These are phyloP conservation scores for Picea abies DNA, from an alignment of 83 land plant genomes.

Conservation along the genomic window DNA sequence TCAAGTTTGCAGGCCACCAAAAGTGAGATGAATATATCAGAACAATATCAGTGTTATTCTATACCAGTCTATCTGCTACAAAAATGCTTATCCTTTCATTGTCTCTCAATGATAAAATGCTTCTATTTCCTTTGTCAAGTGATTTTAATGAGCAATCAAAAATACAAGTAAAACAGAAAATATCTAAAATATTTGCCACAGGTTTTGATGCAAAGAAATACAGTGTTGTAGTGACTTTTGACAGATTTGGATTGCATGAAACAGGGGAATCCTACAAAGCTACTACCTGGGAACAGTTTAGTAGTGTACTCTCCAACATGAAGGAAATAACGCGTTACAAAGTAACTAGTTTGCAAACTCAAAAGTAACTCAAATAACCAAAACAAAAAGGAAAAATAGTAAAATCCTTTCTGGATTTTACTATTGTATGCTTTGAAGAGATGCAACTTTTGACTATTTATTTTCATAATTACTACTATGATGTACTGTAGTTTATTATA, in stretches of 20 bases:
- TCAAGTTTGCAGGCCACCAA: not conserved
- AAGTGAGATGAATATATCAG: not conserved
- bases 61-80: not conserved
- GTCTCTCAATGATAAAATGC: not conserved
- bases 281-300: not conserved
- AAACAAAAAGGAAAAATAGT: too few species aligned
- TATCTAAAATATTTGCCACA: not conserved
- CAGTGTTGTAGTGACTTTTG: not conserved
- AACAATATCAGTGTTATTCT: not conserved
- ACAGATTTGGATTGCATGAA: not conserved
- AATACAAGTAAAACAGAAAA: not conserved
- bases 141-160: not conserved
- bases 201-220: slow-evolving; percentile 3
- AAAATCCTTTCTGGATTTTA: too few species aligned
- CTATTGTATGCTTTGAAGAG: too few species aligned
- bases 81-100: not conserved
- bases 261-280: not conserved
- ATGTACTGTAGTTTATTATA: too few species aligned
- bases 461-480: too few species aligned
- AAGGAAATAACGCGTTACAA: too few species aligned
- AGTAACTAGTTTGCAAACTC: too few species aligned
- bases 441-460: too few species aligned
- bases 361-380: too few species aligned
- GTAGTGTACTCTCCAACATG: too few species aligned
- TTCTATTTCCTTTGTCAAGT: not conserved